A percentile compares a stretch with the other conserved stretches of the same genome.
phyloP scores from a whole-genome alignment of 306 rosid genomes.

The Begonia peltatifolia region DNA sequence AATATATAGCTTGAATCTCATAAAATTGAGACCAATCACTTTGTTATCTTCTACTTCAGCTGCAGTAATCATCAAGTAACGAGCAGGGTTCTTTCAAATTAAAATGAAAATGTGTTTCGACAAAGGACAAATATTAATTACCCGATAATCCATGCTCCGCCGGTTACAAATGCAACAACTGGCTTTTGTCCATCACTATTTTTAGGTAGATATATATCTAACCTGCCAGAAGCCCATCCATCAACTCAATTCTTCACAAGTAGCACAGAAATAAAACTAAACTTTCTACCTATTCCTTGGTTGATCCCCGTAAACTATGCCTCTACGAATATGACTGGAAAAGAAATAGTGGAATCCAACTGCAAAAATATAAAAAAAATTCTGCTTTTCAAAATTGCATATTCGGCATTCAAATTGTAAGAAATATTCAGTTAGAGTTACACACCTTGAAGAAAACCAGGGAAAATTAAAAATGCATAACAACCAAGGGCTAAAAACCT shows the following conservation, averaged over 20 bases:
- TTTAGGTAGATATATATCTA: constrained; percentile 79
- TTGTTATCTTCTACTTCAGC: no score
- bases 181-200: constrained; percentile 47
- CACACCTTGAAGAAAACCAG: constrained; percentile 81
- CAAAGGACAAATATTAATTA: constrained; percentile 16
- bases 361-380: constrained; percentile 23
- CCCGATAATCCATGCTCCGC: constrained; percentile 99
- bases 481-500: constrained; percentile 68
- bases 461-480: constrained; percentile 48
- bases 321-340: constrained; percentile 60
- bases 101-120: no score
- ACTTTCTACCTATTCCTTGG: constrained; percentile 67
- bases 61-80: no score
- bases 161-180: constrained; percentile 82
- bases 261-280: neutral
- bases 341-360: constrained; percentile 74
- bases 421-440: constrained; percentile 1
- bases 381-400: constrained; percentile 11
- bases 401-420: neutral
- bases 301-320: constrained; percentile 76
- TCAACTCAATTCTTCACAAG: neutral
- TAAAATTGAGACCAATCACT: no score
- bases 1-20: no score
- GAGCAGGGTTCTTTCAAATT: no score
- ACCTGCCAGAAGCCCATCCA: constrained; percentile 29